Base-by-base conservation (phyloP, 2,329 filamentous ascomycete species). In the Neospermospora avenae region DNA sequence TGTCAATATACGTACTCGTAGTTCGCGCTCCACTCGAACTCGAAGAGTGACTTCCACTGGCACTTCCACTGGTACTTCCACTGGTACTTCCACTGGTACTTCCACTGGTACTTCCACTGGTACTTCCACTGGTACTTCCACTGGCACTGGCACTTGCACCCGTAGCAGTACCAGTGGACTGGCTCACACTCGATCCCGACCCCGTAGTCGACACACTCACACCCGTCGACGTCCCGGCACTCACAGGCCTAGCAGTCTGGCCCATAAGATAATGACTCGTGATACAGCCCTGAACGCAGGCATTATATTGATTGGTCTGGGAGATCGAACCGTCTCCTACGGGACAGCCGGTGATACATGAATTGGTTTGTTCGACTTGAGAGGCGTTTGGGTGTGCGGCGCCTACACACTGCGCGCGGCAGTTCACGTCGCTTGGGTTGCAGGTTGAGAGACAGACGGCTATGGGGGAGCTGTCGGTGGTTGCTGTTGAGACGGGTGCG, bases 291-390 rank as follows among this genome's bases (percentile, higher is more conserved):
- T 31, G 14, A 6, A 45, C 28, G 25, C 53, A 55, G 4, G 18
- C 16, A n/a, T 35, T 44, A 18, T 46, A 55, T 7, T 20, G 24
- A 20, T 45, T n/a, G 18, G 28, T 55, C 7, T 22, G 13, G 41
- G 53, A 18, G 14, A 18, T 35, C 16, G 39, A 46, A 11, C 53
- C 53, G 25, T 55, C 53, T 3, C 39, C 39, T 34, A 14, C 3
- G 6, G 53, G 53, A 37, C 53, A 55, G 3, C 8, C 28, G 53
- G 16, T 22, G 41, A 55, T 46, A n/a, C 53, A 55, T 4, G 34
- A n/a, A 25, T 55, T 45, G 16, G 53, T 55, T 34, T 55, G 51
- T 28, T 46, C 46, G 39, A 55, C 53, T 46, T 55, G 53, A 14
- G 24, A 39, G 4, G 39, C 22, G 39, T 55, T 55, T 20, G 53